A percentile compares a stretch with the other conserved stretches of the same genome.
These are phyloP conservation scores for Terana coerulea DNA, from an alignment of 768 basidiomycete species.

Conservation along the genomic window DNA sequence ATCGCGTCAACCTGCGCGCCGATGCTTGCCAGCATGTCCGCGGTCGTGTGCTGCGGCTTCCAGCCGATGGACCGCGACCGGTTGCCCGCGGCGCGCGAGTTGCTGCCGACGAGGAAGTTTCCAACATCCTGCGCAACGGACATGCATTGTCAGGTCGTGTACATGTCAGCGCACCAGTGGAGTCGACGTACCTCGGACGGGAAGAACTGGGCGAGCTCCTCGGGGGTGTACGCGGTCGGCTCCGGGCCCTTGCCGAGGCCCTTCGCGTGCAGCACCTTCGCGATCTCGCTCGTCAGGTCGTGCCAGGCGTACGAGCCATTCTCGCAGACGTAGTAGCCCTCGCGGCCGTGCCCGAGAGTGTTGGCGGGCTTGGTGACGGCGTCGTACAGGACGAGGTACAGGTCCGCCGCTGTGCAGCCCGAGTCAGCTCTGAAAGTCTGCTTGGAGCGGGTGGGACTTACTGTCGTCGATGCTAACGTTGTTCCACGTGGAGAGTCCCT, in stretches of 20 bases:
- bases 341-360: slow-evolving; percentile 26
- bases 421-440: neutral
- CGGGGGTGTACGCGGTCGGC: slow-evolving; percentile 38
- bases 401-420: slow-evolving; percentile 11
- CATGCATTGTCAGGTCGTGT: too few relatives aligned
- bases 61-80: slow-evolving; percentile 40
- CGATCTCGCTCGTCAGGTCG: slow-evolving; percentile 31
- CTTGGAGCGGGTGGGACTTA: too few relatives aligned
- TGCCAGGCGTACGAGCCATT: slow-evolving; percentile 25
- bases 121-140: slow-evolving; percentile 15
- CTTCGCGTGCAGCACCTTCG: slow-evolving; percentile 25
- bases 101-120: slow-evolving; percentile 3
- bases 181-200: slow-evolving; percentile 35
- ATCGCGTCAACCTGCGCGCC: slow-evolving; percentile 33
- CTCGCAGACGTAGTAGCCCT: slow-evolving; percentile 29
- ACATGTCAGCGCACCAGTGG: neutral
- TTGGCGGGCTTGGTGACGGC: slow-evolving; percentile 19
- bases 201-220: slow-evolving; percentile 40
- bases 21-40: slow-evolving; percentile 40
- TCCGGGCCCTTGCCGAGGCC: slow-evolving; percentile 25
- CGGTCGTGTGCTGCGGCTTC: slow-evolving; percentile 37
- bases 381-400: slow-evolving; percentile 38
- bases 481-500: slow-evolving; percentile 56
- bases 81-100: slow-evolving; percentile 9
- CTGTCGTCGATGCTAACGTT: slow-evolving; percentile 53